Evolutionary conservation across 192 early-diverging fungal species (phyloP), one percentile per base, ranked within the genome.

Genomic region (Linnemannia zychae): DNA sequence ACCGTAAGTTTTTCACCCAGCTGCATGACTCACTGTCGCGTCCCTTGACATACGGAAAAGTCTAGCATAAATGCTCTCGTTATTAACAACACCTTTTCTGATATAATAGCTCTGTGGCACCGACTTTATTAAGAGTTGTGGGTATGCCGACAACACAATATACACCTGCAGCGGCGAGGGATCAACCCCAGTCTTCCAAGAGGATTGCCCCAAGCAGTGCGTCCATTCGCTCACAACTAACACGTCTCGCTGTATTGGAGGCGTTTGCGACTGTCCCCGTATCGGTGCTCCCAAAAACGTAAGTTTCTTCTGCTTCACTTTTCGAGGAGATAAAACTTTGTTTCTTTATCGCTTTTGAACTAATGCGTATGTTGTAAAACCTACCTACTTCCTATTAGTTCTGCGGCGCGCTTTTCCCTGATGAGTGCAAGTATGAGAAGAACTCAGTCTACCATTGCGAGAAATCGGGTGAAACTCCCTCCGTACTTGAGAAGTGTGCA

Each of bases 341-440:
- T n/a, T n/a, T n/a, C n/a, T n/a, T n/a, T n/a, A n/a, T n/a, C n/a
- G n/a, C n/a, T n/a, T n/a, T n/a, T n/a, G n/a, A 44, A 6, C 40
- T 44, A 44, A 44, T 6, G 4, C 40, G 40, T 9, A 6, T 44
- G 40, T 34, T 72, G 16, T 16, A 7, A 24, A 5, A n/a, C 16
- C n/a, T 24, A 46, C n/a, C 12, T 52, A 33, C 49, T 0, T 47
- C 38, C 44, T 22, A 53, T 11, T 77, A 77, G 76, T 18, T 60
- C 15, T 79, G 78, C 52, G 78, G 71, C 20, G 72, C 78, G 2
- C 65, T 36, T 1, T 74, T 80, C 65, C 66, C 72, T 17, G 20
- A 38, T 0, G 57, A 18, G 13, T 72, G 77, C 47, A 37, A 28
- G 0, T 50, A 67, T 24, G 28, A 67, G 7, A 28, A 13, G 13